Conservation (phyloP, 805 yeast species). For the Allodekkera sacchari region DNA sequence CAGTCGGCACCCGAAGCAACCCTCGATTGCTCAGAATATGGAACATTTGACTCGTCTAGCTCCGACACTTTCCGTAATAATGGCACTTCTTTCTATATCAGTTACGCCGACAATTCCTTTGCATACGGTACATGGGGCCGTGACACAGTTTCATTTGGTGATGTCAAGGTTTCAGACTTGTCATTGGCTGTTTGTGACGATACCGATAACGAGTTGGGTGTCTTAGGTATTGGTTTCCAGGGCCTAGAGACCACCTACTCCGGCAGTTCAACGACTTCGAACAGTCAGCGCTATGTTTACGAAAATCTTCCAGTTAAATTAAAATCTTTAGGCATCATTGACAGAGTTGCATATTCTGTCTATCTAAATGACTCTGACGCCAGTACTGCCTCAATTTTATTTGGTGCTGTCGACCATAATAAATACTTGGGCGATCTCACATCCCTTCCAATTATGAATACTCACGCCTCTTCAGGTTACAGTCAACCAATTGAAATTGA, state of each 20-base stretch:
- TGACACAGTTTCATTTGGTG: conserved; percentile 51
- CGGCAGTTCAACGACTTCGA: conserved; percentile 8
- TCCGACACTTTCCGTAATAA: conserved; percentile 34
- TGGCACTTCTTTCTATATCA: conserved; percentile 32
- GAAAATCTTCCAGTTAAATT: conserved; percentile 60
- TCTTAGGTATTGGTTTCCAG: conserved; percentile 63
- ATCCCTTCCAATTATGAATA: conserved; percentile 44
- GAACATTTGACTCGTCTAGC: conserved; percentile 36
- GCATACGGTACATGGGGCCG: conserved; percentile 52
- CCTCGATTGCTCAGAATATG: conserved; percentile 35
- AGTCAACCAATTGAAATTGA: conserved; percentile 37
- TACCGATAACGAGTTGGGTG: conserved; percentile 60
- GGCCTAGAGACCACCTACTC: conserved; percentile 59
- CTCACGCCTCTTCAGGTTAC: conserved; percentile 25
- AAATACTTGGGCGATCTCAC: conserved; percentile 48
- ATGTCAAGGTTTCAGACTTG: conserved; percentile 36
- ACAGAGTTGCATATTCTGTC: conserved; percentile 52
- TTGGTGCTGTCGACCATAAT: conserved; percentile 65
- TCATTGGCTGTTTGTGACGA: conserved; percentile 69
- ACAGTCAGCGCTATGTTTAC: conserved; percentile 32
- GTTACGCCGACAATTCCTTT: conserved; percentile 40
- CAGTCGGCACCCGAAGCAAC: background rate
- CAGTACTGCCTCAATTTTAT: conserved; percentile 45
- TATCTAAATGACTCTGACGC: conserved; percentile 40
- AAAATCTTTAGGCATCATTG: conserved; percentile 48